Base-by-base conservation (phyloP, 176 grass and related monocot genomes). In the Musa itinerans region DNA sequence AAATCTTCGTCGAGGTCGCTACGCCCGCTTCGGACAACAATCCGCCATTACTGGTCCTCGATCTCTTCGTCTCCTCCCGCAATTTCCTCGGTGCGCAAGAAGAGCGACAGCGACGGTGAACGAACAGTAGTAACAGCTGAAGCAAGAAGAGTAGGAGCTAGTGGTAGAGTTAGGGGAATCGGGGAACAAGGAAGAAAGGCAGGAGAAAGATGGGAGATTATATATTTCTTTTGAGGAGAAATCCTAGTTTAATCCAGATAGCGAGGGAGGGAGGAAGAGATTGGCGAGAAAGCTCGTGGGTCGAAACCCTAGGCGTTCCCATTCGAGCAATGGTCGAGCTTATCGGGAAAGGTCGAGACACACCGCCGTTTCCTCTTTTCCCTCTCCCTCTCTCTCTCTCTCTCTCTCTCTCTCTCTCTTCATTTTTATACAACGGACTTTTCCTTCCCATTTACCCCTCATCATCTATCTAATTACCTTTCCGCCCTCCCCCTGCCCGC, bases 291-390 rank as follows among this genome's bases (percentile, higher is more conserved):
- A 76, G 78, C 64, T 54, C 78, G 82, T 11, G 9, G 52, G 21
- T 68, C 51, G 59, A 79, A 74, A 69, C 80, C 80, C 74, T 83
- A 83, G 81, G 55, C 67, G 66, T 73, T 83, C 74, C 75, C 81
- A 83, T 78, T 66, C 48, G 75, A 83, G 81, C 75, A 78, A 83
- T 78, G 75, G 61, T 67, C 55, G 68, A 83, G 81, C 80, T 82
- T 76, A 82, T 76, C 80, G 72, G 64, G 63, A 76, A 82, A 76
- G 72, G 73, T 76, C 63, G 34, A 69, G 73, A 83, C 52, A 75
- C 77, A 10, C 26, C 82, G 76, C 76, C 82, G 82, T 84, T 58
- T 3, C 57, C 57, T 61, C 75, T 72, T 43, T 6, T 43, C 34
- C 34, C 4, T 43, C 34, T 4, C 27, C 2, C 29, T 34, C 29